Percentiles rank a stretch among this genome's conserved stretches.
Evolutionary conservation across 169 alveolate genomes (phyloP).

Genomic region (Eimeria falciformis): DNA sequence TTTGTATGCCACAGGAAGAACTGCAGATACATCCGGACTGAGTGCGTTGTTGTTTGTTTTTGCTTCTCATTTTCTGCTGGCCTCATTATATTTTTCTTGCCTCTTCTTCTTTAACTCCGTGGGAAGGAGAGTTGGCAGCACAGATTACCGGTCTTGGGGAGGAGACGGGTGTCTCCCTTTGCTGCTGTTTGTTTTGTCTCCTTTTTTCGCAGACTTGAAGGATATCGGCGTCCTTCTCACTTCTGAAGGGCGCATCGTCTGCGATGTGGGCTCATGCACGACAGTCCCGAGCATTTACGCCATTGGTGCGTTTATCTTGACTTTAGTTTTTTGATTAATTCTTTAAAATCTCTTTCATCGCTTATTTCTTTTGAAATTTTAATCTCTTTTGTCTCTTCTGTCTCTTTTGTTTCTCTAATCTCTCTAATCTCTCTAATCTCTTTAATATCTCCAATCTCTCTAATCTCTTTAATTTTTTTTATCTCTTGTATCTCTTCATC

Average conservation of each 20-base stretch:
- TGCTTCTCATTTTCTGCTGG: neutral
- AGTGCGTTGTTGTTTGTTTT: neutral
- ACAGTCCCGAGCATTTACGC: neutral
- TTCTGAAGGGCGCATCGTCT: neutral
- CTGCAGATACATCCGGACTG: conserved; percentile 87
- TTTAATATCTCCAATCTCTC: neutral
- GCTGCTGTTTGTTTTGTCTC: neutral
- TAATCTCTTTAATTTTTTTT: neutral
- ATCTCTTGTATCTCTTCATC: neutral
- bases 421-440: neutral
- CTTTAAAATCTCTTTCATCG: neutral
- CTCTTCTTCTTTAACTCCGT: neutral
- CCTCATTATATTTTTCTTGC: neutral
- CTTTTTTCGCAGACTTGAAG: conserved; percentile 9
- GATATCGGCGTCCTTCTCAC: neutral
- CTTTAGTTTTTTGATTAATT: no score
- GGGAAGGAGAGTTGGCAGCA: neutral
- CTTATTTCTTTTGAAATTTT: neutral
- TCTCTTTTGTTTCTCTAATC: neutral
- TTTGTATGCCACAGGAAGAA: conserved; percentile 97
- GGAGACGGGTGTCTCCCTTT: neutral
- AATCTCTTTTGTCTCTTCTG: conserved; percentile 2
- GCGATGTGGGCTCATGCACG: neutral
- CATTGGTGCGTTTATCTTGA: no score
- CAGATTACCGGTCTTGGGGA: neutral